Base-by-base conservation (phyloP, 768 basidiomycete species). In the Cyathus striatus region DNA sequence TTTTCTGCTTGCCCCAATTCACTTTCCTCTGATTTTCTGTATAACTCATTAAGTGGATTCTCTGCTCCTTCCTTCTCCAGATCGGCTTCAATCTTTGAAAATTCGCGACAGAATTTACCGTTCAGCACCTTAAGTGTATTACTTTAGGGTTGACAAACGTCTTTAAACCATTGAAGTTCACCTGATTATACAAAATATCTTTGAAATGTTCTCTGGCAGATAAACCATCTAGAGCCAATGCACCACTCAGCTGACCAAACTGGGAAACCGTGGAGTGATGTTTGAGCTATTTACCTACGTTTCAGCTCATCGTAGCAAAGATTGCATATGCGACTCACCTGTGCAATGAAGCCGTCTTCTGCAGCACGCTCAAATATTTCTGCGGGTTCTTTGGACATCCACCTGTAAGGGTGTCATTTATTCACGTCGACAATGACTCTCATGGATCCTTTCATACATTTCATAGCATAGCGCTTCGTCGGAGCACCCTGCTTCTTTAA, bases 381-480 rank as follows among this genome's bases (percentile, higher is more conserved):
- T 5, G 80, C 80, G 1, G 81, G 79, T 51, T 83, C 80, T 50
- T 81, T 82, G 20, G 80, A 81, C 79, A 82, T 83, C 80, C 81
- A 81, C 78, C 79, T 78, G 38, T 5, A 24, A 10, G 4, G 25
- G 46, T 23, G 30, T 39, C 25, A 38, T 17, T 39, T 23, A 32
- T 4, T n/a, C 1, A 14, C 7, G 7, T 39, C 17, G n/a, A 38
- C n/a, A 18, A 10, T 6, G n/a, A 30, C 27, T 9, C n/a, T 9
- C 27, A 9, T 9, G 9, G 59, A 22, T 14, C n/a, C 42, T 57
- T 45, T n/a, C n/a, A n/a, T 38, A 79, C 80, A 81, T 80, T 53
- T 82, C 80, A 55, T 81, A 81, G 47, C 78, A 81, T 3, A 81
- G 61, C 4, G 79, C 80, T 49, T 81, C 80, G 48, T 83, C 79